These are phyloP conservation scores for Kandelia obovata DNA, from an alignment of 345 rosid species.

Conservation along the genomic window DNA sequence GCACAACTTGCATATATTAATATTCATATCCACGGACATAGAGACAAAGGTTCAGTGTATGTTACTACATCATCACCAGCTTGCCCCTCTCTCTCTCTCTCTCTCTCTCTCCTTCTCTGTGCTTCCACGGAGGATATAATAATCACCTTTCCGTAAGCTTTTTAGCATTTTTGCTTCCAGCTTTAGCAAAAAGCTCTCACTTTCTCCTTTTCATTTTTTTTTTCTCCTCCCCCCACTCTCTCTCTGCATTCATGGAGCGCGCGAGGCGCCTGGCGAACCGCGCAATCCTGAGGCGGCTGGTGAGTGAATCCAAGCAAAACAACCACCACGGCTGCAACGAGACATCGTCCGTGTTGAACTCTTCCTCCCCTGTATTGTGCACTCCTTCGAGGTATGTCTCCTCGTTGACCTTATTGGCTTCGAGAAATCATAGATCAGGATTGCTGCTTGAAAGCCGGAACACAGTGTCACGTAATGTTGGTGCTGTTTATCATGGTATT, in stretches of 20 bases:
- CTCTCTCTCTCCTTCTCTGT: no score
- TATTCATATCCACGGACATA: no score
- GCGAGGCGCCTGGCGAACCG: constrained; percentile 84
- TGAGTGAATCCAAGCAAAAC: constrained; percentile 48
- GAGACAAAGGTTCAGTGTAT: no score
- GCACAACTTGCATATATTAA: no score
- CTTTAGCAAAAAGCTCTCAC: neutral
- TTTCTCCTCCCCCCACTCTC: neutral
- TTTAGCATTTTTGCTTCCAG: neutral
- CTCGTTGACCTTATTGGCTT: constrained; percentile 30
- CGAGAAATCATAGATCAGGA: constrained; percentile 32
- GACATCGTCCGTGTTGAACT: neutral
- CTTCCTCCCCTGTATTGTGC: neutral
- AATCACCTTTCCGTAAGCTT: no score
- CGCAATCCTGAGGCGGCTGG: constrained; percentile 68
- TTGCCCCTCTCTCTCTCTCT: constrained; percentile 1
- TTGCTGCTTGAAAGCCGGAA: constrained; percentile 21
- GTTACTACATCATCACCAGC: no score
- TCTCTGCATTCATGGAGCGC: constrained; percentile 60
- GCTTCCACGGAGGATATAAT: no score
- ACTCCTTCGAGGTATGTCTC: no score
- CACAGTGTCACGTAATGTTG: constrained; percentile 15
- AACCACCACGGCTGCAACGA: constrained; percentile 18
- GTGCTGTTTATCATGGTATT: constrained; percentile 21
- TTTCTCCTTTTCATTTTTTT: neutral